These are phyloP conservation scores for Ramaria sp. DNA, from an alignment of 768 basidiomycete species.

Conservation along the genomic window DNA sequence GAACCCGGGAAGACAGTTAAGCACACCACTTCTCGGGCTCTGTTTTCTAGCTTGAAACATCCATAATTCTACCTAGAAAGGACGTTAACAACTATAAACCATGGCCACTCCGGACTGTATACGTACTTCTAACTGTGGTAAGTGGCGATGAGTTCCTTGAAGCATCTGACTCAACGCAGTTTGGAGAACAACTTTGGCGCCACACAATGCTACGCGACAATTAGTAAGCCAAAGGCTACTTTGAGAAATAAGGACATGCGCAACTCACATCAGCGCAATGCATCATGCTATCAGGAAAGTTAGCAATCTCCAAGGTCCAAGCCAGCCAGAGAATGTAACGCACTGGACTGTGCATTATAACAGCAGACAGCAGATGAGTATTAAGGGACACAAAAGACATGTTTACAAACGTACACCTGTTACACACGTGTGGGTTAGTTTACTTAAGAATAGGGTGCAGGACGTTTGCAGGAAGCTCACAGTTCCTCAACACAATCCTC, in stretches of 20 bases:
- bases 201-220: conserved; percentile 31
- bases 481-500: conserved; percentile 93
- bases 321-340: conserved; percentile 20
- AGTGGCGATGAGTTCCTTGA: not conserved
- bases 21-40: not conserved
- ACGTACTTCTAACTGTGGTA: not conserved
- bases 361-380: conserved; percentile 1
- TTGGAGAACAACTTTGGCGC: conserved; percentile 80
- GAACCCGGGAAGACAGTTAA: no score
- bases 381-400: not conserved
- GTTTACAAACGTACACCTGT: conserved; percentile 17
- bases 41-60: not conserved
- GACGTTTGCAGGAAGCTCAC: conserved; percentile 30
- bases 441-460: not conserved
- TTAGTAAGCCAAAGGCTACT: conserved; percentile 3
- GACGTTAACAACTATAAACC: not conserved
- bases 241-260: not conserved
- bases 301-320: not conserved
- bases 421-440: conserved; percentile 1
- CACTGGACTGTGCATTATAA: conserved; percentile 49
- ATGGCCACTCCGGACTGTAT: not conserved
- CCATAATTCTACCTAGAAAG: not conserved
- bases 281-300: conserved; percentile 54
- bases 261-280: conserved; percentile 78
- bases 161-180: conserved; percentile 25